phyloP scores from a whole-genome alignment of 2,329 filamentous ascomycete species.

The Fusarium continuum region DNA sequence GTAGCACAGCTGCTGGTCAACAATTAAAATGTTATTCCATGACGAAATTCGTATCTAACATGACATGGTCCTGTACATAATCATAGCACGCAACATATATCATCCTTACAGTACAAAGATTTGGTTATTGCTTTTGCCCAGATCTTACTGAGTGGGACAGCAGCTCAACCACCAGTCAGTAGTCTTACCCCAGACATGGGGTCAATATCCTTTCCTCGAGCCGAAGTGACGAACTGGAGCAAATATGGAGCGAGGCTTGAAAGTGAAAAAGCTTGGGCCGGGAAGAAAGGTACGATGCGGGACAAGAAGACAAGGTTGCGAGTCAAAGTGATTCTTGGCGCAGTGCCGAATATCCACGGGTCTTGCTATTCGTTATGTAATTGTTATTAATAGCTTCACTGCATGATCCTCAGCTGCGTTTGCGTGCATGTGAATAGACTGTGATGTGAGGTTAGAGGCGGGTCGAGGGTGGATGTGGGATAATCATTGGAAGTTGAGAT shows the following conservation, averaged over 20 bases:
- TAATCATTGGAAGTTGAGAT: conserved; percentile 4
- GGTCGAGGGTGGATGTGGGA: conserved; percentile 9
- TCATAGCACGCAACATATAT: conserved; percentile 12
- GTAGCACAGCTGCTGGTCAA: conserved; percentile 2
- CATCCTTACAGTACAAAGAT: neutral
- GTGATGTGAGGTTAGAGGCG: conserved; percentile 7
- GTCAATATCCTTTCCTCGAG: no score
- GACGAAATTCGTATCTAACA: neutral
- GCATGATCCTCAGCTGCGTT: neutral
- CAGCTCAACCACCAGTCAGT: neutral
- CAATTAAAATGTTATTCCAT: neutral
- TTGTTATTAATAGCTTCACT: conserved; percentile 2
- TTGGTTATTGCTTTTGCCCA: neutral
- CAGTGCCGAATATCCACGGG: conserved; percentile 20
- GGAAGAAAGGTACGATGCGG: conserved; percentile 18
- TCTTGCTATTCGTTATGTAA: conserved; percentile 16
- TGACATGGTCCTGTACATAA: neutral
- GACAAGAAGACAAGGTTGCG: neutral
- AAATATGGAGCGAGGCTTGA: neutral
- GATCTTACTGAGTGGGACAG: neutral
- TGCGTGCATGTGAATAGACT: neutral
- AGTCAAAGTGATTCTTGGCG: conserved; percentile 15
- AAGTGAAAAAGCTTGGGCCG: neutral
- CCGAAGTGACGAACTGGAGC: no score
- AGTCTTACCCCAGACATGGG: conserved; percentile 18